Percentiles rank a stretch among this genome's conserved stretches.
These are phyloP conservation scores for Magnaporthales sp. DNA, from an alignment of 2,329 filamentous ascomycete genomes.

Conservation along the genomic window DNA sequence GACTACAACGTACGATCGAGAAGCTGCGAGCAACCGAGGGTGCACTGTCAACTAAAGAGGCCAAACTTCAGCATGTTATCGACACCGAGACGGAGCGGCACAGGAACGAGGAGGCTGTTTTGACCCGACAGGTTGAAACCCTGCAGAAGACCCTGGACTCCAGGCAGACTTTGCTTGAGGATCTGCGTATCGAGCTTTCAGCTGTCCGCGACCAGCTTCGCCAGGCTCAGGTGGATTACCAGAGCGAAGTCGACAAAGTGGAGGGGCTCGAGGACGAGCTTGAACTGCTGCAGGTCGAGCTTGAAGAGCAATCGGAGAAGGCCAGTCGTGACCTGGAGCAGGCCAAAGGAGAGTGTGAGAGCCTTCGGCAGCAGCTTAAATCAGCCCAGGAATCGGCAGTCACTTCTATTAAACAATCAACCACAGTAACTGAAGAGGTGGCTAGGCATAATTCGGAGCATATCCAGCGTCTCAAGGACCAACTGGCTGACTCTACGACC, in stretches of 20 bases:
- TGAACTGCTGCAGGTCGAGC: conserved; percentile 58
- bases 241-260: conserved; percentile 54
- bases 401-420: conserved; percentile 20
- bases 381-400: conserved; percentile 16
- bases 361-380: conserved; percentile 34
- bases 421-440: conserved; percentile 21
- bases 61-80: conserved; percentile 57
- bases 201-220: conserved; percentile 60
- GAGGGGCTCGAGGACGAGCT: conserved; percentile 67
- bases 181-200: conserved; percentile 57
- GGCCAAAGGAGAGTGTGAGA: conserved; percentile 34
- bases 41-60: conserved; percentile 58
- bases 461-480: conserved; percentile 43
- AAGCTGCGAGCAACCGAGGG: conserved; percentile 60
- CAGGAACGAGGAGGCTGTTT: conserved; percentile 58
- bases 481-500: conserved; percentile 47
- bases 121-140: conserved; percentile 66
- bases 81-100: conserved; percentile 66
- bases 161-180: conserved; percentile 56
- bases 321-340: conserved; percentile 37
- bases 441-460: conserved; percentile 28
- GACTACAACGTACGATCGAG: conserved; percentile 63
- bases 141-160: conserved; percentile 63
- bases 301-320: conserved; percentile 57
- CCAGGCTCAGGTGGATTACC: conserved; percentile 55